Evolutionary conservation across 345 rosid genomes (phyloP).

Genomic region (Bretschneidera sinensis): DNA sequence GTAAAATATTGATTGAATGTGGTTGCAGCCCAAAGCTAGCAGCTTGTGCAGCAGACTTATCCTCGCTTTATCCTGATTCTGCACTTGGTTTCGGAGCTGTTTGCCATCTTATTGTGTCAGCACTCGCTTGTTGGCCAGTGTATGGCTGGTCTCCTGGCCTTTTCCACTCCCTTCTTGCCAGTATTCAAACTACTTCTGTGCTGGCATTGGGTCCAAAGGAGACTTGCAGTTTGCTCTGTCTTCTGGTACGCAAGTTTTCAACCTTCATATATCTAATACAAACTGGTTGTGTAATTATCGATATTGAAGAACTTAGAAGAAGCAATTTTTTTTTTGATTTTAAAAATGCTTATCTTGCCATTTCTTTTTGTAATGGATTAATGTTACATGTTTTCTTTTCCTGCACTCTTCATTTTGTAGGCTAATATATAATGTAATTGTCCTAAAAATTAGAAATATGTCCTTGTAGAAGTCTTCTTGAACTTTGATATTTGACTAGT

Average conservation of each 20-base stretch:
- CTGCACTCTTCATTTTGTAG: background rate
- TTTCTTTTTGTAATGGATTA: background rate
- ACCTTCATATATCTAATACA: too few relatives aligned
- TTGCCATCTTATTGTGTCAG: conserved; percentile 88
- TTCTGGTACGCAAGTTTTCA: conserved; percentile 60
- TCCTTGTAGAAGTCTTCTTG: conserved; percentile 6
- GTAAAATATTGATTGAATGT: conserved; percentile 20
- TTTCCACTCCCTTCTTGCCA: conserved; percentile 72
- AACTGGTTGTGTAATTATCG: background rate
- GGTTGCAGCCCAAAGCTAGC: conserved; percentile 90
- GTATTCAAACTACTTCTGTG: conserved; percentile 65
- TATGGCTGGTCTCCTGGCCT: conserved; percentile 96
- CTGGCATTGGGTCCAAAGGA: conserved; percentile 93
- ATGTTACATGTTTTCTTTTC: too few relatives aligned
- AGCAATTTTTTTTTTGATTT: conserved; percentile 6
- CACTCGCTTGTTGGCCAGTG: conserved; percentile 93
- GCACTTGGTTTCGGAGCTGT: conserved; percentile 95
- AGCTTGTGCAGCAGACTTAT: conserved; percentile 89
- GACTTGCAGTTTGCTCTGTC: conserved; percentile 88
- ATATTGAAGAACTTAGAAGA: background rate
- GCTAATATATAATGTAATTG: too few relatives aligned
- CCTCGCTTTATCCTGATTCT: conserved; percentile 80
- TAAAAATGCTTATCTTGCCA: background rate
- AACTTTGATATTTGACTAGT: conserved; percentile 26
- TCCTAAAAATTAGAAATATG: background rate